phyloP scores from a whole-genome alignment of 768 basidiomycete genomes.

The Suillus subalutaceus region DNA sequence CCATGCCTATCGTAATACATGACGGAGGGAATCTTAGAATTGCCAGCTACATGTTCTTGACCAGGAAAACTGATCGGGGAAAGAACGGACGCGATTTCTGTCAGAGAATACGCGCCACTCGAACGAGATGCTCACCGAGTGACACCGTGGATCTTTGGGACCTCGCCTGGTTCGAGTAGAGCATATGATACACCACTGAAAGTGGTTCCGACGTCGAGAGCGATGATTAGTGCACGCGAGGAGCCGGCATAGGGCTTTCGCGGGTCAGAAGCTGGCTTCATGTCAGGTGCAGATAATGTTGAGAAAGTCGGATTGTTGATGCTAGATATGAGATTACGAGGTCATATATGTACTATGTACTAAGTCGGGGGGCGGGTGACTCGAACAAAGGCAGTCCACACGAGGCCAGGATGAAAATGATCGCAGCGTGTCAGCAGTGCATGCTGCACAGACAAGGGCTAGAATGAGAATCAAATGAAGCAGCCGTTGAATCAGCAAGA shows the following conservation, averaged over 20 bases:
- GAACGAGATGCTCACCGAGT: conserved; percentile 55
- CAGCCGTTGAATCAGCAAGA: conserved; percentile 4
- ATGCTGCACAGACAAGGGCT: background rate
- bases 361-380: conserved; percentile 12
- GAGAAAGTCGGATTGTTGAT: conserved; percentile 5
- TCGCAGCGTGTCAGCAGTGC: background rate
- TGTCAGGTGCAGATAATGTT: conserved; percentile 24
- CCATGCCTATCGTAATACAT: conserved; percentile 75
- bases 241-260: conserved; percentile 75
- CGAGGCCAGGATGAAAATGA: conserved; percentile 9
- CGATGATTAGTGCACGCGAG: conserved; percentile 69
- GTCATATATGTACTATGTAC: conserved; percentile 15
- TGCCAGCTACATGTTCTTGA: conserved; percentile 84
- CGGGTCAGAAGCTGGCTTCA: conserved; percentile 62
- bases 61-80: conserved; percentile 65
- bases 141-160: conserved; percentile 80
- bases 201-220: conserved; percentile 82
- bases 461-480: conserved; percentile 5
- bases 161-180: conserved; percentile 78
- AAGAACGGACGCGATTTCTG: conserved; percentile 14
- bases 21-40: conserved; percentile 80
- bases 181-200: conserved; percentile 86
- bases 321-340: conserved; percentile 5
- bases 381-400: conserved; percentile 15
- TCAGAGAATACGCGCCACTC: background rate